Percentiles rank a stretch among this genome's conserved stretches.
phyloP scores from a whole-genome alignment of 176 grass and related monocot species.

The Coix lacrymajobi region DNA sequence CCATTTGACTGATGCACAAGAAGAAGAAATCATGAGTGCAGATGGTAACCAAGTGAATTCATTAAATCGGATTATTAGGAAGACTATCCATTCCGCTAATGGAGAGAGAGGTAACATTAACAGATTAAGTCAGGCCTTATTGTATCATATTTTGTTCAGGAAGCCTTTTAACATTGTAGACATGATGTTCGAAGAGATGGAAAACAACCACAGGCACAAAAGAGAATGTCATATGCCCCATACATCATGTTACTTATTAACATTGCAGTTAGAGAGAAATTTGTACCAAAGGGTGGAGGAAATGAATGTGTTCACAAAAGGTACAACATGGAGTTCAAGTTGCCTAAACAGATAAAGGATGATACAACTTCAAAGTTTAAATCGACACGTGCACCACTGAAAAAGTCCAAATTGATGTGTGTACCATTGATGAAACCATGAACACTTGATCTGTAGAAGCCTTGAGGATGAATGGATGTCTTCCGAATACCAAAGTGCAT shows the following conservation, averaged over 20 bases:
- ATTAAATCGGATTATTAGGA: not conserved
- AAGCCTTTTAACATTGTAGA: slow-evolving; percentile 18
- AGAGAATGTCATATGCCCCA: not conserved
- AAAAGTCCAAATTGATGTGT: not conserved
- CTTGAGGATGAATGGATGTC: not conserved
- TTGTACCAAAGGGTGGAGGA: not conserved
- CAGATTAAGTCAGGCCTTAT: not conserved
- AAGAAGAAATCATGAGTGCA: not conserved
- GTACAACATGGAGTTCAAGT: not conserved
- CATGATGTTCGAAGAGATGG: not conserved
- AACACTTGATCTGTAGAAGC: not conserved
- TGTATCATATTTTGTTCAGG: slow-evolving; percentile 2
- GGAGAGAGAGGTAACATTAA: not conserved
- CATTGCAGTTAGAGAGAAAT: not conserved
- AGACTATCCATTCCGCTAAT: not conserved
- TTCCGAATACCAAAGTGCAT: not conserved
- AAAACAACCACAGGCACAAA: not conserved
- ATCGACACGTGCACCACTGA: not conserved
- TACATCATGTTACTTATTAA: slow-evolving; percentile 8
- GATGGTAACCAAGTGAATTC: not conserved
- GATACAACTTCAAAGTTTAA: not conserved
- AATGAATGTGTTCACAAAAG: not conserved
- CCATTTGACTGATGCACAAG: not conserved
- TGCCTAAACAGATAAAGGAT: not conserved
- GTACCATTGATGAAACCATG: not conserved